Percentiles rank a stretch among this genome's conserved stretches.
Evolutionary conservation across 306 rosid genomes (phyloP).

Genomic region (Corylus heterophylla): DNA sequence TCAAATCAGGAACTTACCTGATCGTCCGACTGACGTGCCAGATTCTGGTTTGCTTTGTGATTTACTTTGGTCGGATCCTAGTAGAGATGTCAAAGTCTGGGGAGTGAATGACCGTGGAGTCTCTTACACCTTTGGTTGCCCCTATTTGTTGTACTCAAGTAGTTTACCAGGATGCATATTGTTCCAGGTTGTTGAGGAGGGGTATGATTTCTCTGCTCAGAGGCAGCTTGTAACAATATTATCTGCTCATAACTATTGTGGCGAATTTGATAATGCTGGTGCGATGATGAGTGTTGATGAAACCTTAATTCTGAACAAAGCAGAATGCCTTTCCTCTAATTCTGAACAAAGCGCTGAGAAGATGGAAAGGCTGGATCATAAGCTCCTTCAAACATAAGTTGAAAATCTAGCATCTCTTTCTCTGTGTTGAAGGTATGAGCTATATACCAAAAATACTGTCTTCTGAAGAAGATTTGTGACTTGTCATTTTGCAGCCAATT

Average conservation of each 20-base stretch:
- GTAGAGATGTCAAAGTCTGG: conserved; percentile 43
- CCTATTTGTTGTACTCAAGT: background rate
- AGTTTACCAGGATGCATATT: conserved; percentile 4
- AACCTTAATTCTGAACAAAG: conserved; percentile 28
- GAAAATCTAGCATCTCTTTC: conserved; percentile 6
- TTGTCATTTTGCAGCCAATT: conserved; percentile 12
- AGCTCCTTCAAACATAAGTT: conserved; percentile 21
- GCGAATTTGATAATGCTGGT: conserved; percentile 47
- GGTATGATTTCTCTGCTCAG: conserved; percentile 46
- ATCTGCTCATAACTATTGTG: conserved; percentile 47
- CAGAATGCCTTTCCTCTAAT: background rate
- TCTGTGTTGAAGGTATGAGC: conserved; percentile 11
- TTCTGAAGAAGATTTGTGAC: conserved; percentile 14
- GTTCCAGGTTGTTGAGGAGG: conserved; percentile 44
- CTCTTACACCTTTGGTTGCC: conserved; percentile 38
- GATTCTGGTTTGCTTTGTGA: conserved; percentile 46
- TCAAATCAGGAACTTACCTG: conserved; percentile 32
- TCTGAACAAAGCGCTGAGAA: conserved; percentile 8
- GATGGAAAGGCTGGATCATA: conserved; percentile 1
- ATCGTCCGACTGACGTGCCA: conserved; percentile 41
- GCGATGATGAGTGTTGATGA: conserved; percentile 47
- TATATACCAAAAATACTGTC: conserved; percentile 7
- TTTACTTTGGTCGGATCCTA: conserved; percentile 44
- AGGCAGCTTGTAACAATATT: conserved; percentile 48
- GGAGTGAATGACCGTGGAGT: conserved; percentile 48